Evolutionary conservation across 83 land plant genomes (phyloP).

Genomic region (Diphasiastrum complanatum): DNA sequence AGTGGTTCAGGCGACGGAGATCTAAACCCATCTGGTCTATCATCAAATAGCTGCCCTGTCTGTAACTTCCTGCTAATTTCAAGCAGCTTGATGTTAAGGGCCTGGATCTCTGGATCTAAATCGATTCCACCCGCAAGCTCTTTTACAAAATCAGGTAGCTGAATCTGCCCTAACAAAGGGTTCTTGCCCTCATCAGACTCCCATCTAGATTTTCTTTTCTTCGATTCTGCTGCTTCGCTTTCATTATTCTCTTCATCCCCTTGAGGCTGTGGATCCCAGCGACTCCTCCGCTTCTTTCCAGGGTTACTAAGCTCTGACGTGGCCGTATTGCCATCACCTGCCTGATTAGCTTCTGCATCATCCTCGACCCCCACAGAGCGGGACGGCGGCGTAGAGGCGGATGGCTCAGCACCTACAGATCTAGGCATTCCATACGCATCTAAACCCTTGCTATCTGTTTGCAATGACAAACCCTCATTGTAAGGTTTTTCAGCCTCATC

Average conservation of each 20-base stretch:
- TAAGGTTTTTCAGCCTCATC: no score
- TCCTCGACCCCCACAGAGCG: no score
- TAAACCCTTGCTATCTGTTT: no score
- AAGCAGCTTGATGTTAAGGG: constrained; percentile 35
- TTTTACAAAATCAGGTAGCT: constrained; percentile 31
- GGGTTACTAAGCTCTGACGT: no score
- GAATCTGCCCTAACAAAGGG: constrained; percentile 25
- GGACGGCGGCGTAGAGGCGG: no score
- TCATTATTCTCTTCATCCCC: constrained; percentile 30
- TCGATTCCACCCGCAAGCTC: constrained; percentile 41
- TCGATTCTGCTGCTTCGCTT: constrained; percentile 16
- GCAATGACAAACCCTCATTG: no score
- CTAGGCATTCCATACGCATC: no score
- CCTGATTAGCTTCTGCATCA: no score
- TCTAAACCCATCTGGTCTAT: constrained; percentile 23
- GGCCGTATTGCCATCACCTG: no score
- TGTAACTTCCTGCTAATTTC: constrained; percentile 38
- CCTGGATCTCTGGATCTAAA: constrained; percentile 38
- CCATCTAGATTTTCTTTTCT: constrained; percentile 41
- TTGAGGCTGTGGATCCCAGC: constrained; percentile 40
- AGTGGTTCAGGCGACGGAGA: constrained; percentile 45
- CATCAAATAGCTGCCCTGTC: constrained; percentile 33
- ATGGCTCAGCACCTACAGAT: no score
- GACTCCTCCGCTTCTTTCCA: constrained; percentile 33
- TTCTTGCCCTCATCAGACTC: constrained; percentile 35